These are phyloP conservation scores for Cercospora sp. DNA, from an alignment of 2,329 filamentous ascomycete genomes.

Conservation along the genomic window DNA sequence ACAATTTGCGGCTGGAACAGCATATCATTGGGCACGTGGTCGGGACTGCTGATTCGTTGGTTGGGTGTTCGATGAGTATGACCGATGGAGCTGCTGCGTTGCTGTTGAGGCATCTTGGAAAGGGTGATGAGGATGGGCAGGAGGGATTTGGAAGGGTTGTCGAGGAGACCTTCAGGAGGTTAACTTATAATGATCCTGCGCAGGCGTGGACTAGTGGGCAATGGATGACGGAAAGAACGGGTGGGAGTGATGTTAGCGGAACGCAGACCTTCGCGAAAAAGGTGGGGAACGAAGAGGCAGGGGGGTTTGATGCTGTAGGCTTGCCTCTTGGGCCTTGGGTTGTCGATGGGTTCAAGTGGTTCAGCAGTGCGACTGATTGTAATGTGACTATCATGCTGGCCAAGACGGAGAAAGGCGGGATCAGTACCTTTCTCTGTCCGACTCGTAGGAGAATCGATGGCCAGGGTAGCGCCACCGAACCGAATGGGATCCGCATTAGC, in stretches of 20 bases:
- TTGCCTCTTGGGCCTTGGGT: conserved; percentile 46
- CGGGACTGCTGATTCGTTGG: too few species aligned
- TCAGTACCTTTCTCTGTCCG: conserved; percentile 66
- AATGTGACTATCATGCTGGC: conserved; percentile 66
- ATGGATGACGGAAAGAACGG: conserved; percentile 73
- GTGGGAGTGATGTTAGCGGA: conserved; percentile 60
- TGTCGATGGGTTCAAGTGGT: conserved; percentile 71
- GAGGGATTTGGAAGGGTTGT: too few species aligned
- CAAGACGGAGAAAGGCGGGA: conserved; percentile 44
- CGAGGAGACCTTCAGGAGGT: too few species aligned
- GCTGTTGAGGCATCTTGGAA: too few species aligned
- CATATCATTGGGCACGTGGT: too few species aligned
- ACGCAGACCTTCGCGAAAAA: conserved; percentile 45
- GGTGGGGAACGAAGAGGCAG: conserved; percentile 49
- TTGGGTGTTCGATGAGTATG: too few species aligned
- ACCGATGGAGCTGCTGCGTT: too few species aligned
- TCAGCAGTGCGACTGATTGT: conserved; percentile 65
- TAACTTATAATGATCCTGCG: too few species aligned
- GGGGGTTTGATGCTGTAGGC: conserved; percentile 55
- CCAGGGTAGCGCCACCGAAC: conserved; percentile 25
- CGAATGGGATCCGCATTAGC: conserved; percentile 67
- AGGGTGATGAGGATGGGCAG: too few species aligned
- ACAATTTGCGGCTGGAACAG: too few species aligned
- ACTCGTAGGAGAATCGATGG: conserved; percentile 50
- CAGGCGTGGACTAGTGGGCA: conserved; percentile 67